Base-by-base conservation (phyloP, 1,139 yeast species). In the Yamadazyma diospyri region DNA sequence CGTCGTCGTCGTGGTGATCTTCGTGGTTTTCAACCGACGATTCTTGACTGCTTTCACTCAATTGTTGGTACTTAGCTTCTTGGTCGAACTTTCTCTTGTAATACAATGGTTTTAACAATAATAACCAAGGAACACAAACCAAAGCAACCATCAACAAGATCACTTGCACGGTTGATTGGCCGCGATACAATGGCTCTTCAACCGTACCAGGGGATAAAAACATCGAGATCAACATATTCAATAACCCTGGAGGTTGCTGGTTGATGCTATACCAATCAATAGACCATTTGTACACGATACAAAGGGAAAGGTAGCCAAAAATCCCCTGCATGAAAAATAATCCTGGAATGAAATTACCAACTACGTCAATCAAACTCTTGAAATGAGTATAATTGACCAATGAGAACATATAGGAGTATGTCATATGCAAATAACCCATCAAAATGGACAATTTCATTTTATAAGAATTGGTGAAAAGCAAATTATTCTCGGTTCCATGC, bases 201-300 rank as follows among this genome's bases (percentile, higher is more conserved):
- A 83, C 72, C 4, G 61, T 69, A 14, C 94, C 94, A 10, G 94
- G 94, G 2, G 87, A 59, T 46, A 84, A 69, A 47, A 84, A 83
- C 94, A 84, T 84, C 38, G 79, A 76, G 48, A 84, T 84, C 53
- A 84, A 68, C 87, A 83, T 83, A 55, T 83, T 83, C 56, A 84
- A 69, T 49, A 84, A 68, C 25, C 88, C 85, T 26, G 94, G 94
- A 6, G 94, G 89, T 36, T 82, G 86, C 50, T 72, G 64, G 3
- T 63, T 72, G 35, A 77, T 69, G n/a, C 70, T 77, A 39, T 72
- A 66, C 94, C 94, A 84, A 55, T 83, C 80, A 38, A 78, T 74
- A 15, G 78, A 64, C 94, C 94, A 84, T 56, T 84, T 84, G 66
- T 78, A 82, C 30, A 84, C 73, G 41, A 84, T 83, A 44, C 83